A percentile compares a stretch with the other conserved stretches of the same genome.
Evolutionary conservation across 2,329 filamentous ascomycete species (phyloP).

Genomic region (Plenodomus biglobosus): DNA sequence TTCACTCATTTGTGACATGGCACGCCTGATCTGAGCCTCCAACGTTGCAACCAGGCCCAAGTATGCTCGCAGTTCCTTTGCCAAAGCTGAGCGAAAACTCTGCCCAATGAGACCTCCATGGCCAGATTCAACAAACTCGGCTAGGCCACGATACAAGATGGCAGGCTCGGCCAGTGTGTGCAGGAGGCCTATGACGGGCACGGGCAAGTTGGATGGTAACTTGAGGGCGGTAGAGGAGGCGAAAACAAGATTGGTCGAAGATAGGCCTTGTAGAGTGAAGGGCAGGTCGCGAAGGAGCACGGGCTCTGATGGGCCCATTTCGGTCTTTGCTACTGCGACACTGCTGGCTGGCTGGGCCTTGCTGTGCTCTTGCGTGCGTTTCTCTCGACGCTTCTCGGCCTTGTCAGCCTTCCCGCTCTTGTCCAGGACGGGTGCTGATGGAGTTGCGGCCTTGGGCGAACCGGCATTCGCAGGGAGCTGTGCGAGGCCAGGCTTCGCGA

Average conservation of each 20-base stretch:
- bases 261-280: slow-evolving; percentile 89
- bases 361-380: slow-evolving; percentile 22
- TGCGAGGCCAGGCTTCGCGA: slow-evolving; percentile 49
- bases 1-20: slow-evolving; percentile 73
- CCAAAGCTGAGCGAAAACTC: slow-evolving; percentile 84
- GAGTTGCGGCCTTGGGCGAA: slow-evolving; percentile 32
- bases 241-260: slow-evolving; percentile 82
- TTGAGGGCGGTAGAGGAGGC: slow-evolving; percentile 67
- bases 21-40: slow-evolving; percentile 86
- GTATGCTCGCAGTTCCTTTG: slow-evolving; percentile 83
- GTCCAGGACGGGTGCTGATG: slow-evolving; percentile 18
- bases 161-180: slow-evolving; percentile 92
- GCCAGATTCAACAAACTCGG: slow-evolving; percentile 77
- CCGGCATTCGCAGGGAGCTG: slow-evolving; percentile 41
- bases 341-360: slow-evolving; percentile 25
- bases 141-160: slow-evolving; percentile 80
- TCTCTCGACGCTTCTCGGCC: slow-evolving; percentile 31
- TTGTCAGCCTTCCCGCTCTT: slow-evolving; percentile 30
- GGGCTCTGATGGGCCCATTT: slow-evolving; percentile 46
- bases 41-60: slow-evolving; percentile 86
- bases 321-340: slow-evolving; percentile 8
- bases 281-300: slow-evolving; percentile 69
- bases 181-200: slow-evolving; percentile 82
- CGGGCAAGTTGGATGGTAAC: slow-evolving; percentile 75
- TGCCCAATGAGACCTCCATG: slow-evolving; percentile 87